Evolutionary conservation across 352 stramenopile species (phyloP), one percentile per base, ranked within the genome.

Genomic region (Pythium rishiriense): DNA sequence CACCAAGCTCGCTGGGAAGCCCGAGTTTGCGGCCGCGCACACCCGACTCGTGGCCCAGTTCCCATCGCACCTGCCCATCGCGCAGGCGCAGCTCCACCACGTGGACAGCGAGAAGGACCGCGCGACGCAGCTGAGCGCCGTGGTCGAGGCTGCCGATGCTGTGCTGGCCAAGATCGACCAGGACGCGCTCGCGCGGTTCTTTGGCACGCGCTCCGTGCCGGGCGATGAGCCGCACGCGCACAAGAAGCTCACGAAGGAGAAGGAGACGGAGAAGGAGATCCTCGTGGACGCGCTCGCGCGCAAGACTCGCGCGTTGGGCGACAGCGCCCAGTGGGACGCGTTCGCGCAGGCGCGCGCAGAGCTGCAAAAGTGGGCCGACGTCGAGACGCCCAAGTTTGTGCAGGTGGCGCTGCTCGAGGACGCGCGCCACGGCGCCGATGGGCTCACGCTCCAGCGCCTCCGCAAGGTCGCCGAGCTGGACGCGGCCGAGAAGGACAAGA

Each of bases 331-430:
- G 60, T 88, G 77, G 76, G 73, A 84, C 28, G 69, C 69, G 24
- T 93, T 95, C 47, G 28, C 76, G n/a, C 15, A 62, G 9, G 64
- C 72, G n/a, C 88, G 81, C 52, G 50, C 66, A 1, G 68, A 62
- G 47, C 78, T 95, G 2, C 74, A 91, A 54, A 87, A 95, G 63
- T 95, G 86, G 86, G 80, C 70, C 25, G 85, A 94, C 58, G 76
- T 88, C 1, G 81, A 91, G 24, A 68, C 73, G 50, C 45, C 74
- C 25, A 70, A 76, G 62, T 85, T 79, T 46, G 47, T 92, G 42
- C 70, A 85, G 29, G 82, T 91, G 8, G 68, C 74, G 26, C 54
- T 93, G 56, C 63, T 91, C 33, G 76, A 89, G 29, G 78, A 94
- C 60, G 61, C 75, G 10, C 85, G 85, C 54, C 72, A 81, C 26